phyloP scores from a whole-genome alignment of 805 yeast species.

The Ogataea pignaliae region DNA sequence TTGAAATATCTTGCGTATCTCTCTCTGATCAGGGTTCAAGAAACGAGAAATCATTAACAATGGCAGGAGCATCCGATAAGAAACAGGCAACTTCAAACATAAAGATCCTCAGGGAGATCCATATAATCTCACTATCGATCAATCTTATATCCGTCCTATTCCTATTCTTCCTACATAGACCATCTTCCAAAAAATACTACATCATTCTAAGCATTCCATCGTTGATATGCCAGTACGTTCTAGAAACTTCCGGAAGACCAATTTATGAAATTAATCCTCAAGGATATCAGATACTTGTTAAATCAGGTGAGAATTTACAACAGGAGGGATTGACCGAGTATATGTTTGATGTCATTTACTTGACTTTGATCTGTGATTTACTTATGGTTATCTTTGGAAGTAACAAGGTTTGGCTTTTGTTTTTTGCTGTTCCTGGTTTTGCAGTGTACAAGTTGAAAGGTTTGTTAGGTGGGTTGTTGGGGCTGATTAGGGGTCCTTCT shows the following conservation, averaged over 20 bases:
- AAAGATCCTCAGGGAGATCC: constrained; percentile 29
- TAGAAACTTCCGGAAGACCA: constrained; percentile 64
- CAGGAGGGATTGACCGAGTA: constrained; percentile 68
- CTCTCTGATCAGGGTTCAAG: too few species aligned
- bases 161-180: constrained; percentile 39
- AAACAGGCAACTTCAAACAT: constrained; percentile 31
- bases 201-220: constrained; percentile 40
- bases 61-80: constrained; percentile 38
- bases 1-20: too few species aligned
- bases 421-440: constrained; percentile 47
- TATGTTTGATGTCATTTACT: constrained; percentile 63
- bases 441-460: constrained; percentile 44
- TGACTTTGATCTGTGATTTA: constrained; percentile 56
- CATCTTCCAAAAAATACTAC: constrained; percentile 40
- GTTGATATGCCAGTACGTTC: constrained; percentile 40
- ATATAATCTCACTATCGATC: constrained; percentile 32
- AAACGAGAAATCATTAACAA: constrained; percentile 3
- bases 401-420: constrained; percentile 57
- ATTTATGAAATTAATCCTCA: constrained; percentile 33
- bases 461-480: constrained; percentile 27
- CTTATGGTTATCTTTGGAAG: constrained; percentile 51
- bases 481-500: constrained; percentile 17
- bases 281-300: constrained; percentile 37
- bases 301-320: constrained; percentile 56
- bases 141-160: constrained; percentile 37